Percentiles rank a stretch among this genome's conserved stretches.
Conservation (phyloP, 257 asterid species). For the Lavandula angustifolia region DNA sequence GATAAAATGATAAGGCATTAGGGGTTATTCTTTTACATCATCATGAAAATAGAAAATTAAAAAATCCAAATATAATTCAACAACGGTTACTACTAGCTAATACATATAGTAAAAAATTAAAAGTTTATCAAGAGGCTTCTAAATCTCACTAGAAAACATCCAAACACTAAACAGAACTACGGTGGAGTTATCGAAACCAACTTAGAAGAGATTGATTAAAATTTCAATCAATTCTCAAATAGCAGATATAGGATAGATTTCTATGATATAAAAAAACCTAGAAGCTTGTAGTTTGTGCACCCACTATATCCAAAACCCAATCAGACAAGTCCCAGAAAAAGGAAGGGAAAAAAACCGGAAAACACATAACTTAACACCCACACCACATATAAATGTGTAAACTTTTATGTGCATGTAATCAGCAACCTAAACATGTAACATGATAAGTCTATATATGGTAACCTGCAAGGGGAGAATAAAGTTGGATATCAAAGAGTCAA, state of each 20-base stretch:
- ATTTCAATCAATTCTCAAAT: not conserved
- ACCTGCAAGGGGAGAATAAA: conserved; percentile 98
- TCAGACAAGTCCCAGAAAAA: not conserved
- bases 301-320: conserved; percentile 5
- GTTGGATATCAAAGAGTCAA: conserved; percentile 89
- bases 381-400: not conserved
- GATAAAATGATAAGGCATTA: not conserved
- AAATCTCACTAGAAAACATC: conserved; percentile 12
- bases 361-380: not conserved
- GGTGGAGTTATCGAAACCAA: not conserved
- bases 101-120: not conserved
- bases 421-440: conserved; percentile 7
- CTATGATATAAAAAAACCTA: conserved; percentile 1
- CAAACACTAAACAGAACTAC: not conserved
- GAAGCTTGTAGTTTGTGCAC: not conserved
- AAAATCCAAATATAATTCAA: not conserved
- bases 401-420: not conserved
- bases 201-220: not conserved
- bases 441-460: conserved; percentile 33
- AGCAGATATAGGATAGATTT: not conserved
- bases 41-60: conserved; percentile 10
- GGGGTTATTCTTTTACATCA: not conserved
- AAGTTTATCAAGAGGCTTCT: conserved; percentile 11
- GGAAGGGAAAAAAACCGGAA: not conserved
- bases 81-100: not conserved